These are phyloP conservation scores for Toxicodendron radicans DNA, from an alignment of 345 rosid genomes.

Conservation along the genomic window DNA sequence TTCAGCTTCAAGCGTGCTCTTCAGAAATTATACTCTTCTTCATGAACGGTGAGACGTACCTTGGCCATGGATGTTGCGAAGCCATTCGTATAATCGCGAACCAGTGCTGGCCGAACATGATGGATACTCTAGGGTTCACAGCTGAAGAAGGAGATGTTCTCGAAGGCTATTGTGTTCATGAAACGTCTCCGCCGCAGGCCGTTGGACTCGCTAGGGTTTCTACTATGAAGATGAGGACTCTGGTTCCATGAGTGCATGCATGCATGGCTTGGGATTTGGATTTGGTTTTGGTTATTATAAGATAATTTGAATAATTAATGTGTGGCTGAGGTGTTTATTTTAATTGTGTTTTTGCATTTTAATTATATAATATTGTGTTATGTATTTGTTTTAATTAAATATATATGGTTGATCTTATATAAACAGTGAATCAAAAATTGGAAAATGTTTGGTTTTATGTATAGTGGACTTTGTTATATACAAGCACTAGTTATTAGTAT, in stretches of 20 bases:
- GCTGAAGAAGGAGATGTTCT: conserved; percentile 47
- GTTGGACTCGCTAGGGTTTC: background rate
- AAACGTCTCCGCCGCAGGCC: background rate
- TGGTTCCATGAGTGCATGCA: background rate
- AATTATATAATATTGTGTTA: no score
- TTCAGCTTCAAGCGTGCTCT: conserved; percentile 51
- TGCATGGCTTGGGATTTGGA: background rate
- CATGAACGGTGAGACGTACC: conserved; percentile 48
- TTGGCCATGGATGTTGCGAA: conserved; percentile 46
- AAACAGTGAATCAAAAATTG: no score
- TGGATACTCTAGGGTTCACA: conserved; percentile 46
- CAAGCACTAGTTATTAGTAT: no score
- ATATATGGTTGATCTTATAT: no score
- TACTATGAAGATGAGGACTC: background rate
- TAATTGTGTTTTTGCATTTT: no score
- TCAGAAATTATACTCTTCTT: conserved; percentile 53
- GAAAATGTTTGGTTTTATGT: background rate
- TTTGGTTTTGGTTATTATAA: background rate
- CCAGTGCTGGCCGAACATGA: conserved; percentile 51
- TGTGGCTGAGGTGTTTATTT: background rate
- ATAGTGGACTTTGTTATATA: no score
- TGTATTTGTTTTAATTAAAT: no score
- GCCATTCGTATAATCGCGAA: conserved; percentile 40
- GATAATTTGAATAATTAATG: background rate
- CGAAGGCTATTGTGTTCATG: conserved; percentile 49